These are phyloP conservation scores for apple (Malus domestica) DNA, from an alignment of 306 rosid species.

Conservation along the genomic window DNA sequence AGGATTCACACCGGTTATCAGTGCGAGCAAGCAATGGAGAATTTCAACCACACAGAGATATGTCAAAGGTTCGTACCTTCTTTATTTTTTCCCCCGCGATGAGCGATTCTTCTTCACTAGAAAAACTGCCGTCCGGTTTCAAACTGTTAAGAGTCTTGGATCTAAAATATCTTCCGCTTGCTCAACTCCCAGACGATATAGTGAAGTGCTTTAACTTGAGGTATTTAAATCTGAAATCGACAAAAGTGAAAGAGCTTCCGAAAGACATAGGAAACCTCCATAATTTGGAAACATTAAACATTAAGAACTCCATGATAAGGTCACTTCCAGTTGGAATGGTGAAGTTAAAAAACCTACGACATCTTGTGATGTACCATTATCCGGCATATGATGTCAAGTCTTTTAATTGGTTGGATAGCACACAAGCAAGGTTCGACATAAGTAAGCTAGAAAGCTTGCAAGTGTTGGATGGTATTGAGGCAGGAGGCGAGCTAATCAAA, in stretches of 20 bases:
- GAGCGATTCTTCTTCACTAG: neutral
- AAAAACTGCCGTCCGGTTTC: neutral
- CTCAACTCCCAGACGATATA: neutral
- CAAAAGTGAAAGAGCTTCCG: slow-evolving; percentile 1
- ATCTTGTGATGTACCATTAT: neutral
- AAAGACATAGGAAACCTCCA: slow-evolving; percentile 13
- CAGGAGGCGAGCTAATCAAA: neutral
- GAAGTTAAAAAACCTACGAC: neutral
- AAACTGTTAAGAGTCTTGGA: slow-evolving; percentile 8
- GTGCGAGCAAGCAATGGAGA: neutral
- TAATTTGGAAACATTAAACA: slow-evolving; percentile 11
- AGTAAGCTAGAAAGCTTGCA: neutral
- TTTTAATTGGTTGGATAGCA: neutral
- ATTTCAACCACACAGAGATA: neutral
- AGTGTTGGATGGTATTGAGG: neutral
- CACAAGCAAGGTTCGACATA: neutral
- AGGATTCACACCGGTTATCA: neutral
- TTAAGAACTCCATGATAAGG: neutral
- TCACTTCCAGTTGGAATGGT: neutral
- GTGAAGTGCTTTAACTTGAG: slow-evolving; percentile 5
- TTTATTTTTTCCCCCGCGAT: neutral
- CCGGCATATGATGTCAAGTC: neutral
- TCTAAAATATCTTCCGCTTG: neutral
- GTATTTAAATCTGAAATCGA: slow-evolving; percentile 17
- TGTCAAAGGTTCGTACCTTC: neutral